These are phyloP conservation scores for Fermentozyma sake DNA, from an alignment of 1,139 yeast genomes.

Conservation along the genomic window DNA sequence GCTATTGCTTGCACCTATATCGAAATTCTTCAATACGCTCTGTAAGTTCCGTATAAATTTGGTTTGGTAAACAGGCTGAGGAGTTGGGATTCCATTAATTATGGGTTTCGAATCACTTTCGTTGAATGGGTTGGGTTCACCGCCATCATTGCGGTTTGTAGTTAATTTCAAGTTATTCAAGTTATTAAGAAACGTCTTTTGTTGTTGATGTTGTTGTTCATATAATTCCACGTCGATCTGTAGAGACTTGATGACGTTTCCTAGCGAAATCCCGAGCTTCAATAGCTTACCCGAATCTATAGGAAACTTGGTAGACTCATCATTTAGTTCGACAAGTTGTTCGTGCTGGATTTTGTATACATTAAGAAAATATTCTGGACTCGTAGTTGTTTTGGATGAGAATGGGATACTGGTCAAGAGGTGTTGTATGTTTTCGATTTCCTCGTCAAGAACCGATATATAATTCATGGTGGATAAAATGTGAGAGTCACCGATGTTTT, in stretches of 20 bases:
- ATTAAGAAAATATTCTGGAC: slow-evolving; percentile 22
- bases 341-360: slow-evolving; percentile 30
- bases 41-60: slow-evolving; percentile 34
- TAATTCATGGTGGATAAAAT: no score
- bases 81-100: slow-evolving; percentile 6
- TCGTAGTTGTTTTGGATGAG: slow-evolving; percentile 9
- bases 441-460: slow-evolving; percentile 16
- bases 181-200: slow-evolving; percentile 10
- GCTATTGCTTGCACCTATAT: slow-evolving; percentile 24
- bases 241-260: slow-evolving; percentile 36
- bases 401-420: slow-evolving; percentile 35
- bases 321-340: slow-evolving; percentile 19
- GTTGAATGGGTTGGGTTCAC: no score
- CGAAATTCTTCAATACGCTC: slow-evolving; percentile 37
- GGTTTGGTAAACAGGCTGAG: slow-evolving; percentile 30
- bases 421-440: slow-evolving; percentile 25
- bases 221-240: slow-evolving; percentile 33
- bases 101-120: slow-evolving; percentile 8
- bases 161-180: slow-evolving; percentile 7
- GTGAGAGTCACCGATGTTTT: no score
- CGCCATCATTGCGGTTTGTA: no score
- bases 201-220: slow-evolving; percentile 22
- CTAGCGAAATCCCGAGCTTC: slow-evolving; percentile 42
- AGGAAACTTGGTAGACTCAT: slow-evolving; percentile 22
- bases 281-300: slow-evolving; percentile 36